These are phyloP conservation scores for Cercospora brassicicola DNA, from an alignment of 2,329 filamentous ascomycete species.

Conservation along the genomic window DNA sequence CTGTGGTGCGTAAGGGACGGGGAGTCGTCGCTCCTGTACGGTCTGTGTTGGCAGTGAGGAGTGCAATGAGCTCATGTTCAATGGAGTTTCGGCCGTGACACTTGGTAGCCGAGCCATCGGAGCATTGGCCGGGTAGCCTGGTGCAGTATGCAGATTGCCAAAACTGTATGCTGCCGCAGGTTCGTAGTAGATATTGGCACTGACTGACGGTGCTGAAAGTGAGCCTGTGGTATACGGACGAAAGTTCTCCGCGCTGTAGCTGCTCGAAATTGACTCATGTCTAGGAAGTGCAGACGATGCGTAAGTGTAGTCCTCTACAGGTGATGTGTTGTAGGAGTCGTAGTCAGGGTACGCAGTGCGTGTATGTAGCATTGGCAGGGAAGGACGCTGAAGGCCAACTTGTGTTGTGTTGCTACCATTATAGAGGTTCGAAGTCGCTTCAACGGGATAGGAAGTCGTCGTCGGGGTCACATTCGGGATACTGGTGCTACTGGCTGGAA, in stretches of 20 bases:
- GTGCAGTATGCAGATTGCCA: slow-evolving; percentile 29
- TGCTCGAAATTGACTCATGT: slow-evolving; percentile 32
- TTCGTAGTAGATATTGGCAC: slow-evolving; percentile 33
- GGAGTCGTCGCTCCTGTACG: slow-evolving; percentile 36
- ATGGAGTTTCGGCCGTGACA: slow-evolving; percentile 33
- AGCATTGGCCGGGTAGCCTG: slow-evolving; percentile 20
- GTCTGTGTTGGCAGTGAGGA: slow-evolving; percentile 37
- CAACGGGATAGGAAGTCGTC: slow-evolving; percentile 20
- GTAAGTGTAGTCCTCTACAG: slow-evolving; percentile 35
- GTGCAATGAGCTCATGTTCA: slow-evolving; percentile 40
- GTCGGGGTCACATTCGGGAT: slow-evolving; percentile 13
- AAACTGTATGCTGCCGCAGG: slow-evolving; percentile 33
- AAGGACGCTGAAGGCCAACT: slow-evolving; percentile 27
- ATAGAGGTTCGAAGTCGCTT: slow-evolving; percentile 18
- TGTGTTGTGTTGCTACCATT: slow-evolving; percentile 17
- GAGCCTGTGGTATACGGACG: slow-evolving; percentile 33
- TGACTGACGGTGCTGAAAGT: slow-evolving; percentile 30
- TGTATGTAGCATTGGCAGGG: slow-evolving; percentile 29
- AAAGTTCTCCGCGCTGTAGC: slow-evolving; percentile 32
- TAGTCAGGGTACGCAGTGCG: slow-evolving; percentile 32
- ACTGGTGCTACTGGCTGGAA: slow-evolving; percentile 18
- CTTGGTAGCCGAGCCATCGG: slow-evolving; percentile 30
- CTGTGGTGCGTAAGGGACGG: slow-evolving; percentile 32
- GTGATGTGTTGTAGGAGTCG: slow-evolving; percentile 34
- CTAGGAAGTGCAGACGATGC: slow-evolving; percentile 27